Evolutionary conservation across 176 grass and related monocot genomes (phyloP).

Genomic region (Microstegium vimineum): DNA sequence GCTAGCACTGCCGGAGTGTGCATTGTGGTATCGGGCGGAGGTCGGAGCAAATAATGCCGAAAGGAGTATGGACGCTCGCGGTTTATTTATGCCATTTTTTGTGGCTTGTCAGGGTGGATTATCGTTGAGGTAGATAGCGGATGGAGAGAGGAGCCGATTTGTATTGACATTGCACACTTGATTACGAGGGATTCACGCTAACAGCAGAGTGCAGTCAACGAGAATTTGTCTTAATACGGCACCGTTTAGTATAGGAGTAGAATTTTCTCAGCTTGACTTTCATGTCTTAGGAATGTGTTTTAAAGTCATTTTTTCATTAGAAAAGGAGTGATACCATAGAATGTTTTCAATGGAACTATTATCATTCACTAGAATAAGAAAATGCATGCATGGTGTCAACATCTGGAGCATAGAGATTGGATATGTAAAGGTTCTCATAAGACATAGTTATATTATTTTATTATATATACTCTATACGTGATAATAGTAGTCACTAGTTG

Average conservation of each 20-base stretch:
- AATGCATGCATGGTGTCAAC: no score
- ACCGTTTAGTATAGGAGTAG: neutral
- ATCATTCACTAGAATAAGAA: no score
- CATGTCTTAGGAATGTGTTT: neutral
- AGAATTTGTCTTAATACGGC: neutral
- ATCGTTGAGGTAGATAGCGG: neutral
- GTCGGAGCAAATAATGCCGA: neutral
- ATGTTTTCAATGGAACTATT: no score
- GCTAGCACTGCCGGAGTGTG: neutral
- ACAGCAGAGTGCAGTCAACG: neutral
- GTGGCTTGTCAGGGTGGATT: neutral
- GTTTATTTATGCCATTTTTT: neutral
- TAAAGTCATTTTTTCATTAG: neutral
- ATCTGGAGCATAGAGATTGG: no score
- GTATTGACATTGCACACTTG: neutral
- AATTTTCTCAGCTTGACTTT: neutral
- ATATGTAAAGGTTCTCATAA: no score
- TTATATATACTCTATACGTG: no score
- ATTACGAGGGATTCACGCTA: neutral
- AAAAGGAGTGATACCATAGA: neutral
- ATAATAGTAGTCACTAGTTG: no score
- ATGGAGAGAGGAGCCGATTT: neutral
- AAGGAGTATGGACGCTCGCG: neutral
- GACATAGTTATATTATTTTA: no score
- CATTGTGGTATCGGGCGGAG: neutral